Evolutionary conservation across 768 basidiomycete species (phyloP).

Genomic region (Rhodotorula graminis): DNA sequence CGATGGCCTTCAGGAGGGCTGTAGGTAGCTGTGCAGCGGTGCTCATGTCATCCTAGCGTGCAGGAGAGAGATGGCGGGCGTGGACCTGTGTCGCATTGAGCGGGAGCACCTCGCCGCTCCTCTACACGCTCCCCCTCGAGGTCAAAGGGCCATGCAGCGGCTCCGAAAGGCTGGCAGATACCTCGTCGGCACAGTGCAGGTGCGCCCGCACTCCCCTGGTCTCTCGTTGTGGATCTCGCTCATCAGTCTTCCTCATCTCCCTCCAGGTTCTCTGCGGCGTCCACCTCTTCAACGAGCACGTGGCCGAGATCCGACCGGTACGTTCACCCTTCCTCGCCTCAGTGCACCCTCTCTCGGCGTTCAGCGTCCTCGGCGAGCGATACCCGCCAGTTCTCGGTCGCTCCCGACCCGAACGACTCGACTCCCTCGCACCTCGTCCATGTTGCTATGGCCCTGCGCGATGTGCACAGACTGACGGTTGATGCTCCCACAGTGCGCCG

Average conservation of each 20-base stretch:
- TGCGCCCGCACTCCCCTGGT: neutral
- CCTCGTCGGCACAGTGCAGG: conserved; percentile 10
- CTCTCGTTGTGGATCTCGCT: neutral
- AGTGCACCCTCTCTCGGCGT: neutral
- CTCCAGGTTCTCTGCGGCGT: conserved; percentile 24
- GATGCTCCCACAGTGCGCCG: conserved; percentile 17
- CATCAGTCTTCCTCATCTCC: neutral
- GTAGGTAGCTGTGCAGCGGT: neutral
- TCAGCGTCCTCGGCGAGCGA: too few relatives aligned
- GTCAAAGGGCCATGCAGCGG: neutral
- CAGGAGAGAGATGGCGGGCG: too few relatives aligned
- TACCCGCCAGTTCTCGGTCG: too few relatives aligned
- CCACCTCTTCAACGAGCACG: conserved; percentile 36
- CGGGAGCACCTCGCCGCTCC: neutral
- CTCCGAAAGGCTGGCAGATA: neutral
- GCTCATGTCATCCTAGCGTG: neutral
- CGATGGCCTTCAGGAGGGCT: neutral
- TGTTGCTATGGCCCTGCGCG: too few relatives aligned
- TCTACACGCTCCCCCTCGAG: neutral
- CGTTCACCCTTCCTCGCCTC: neutral
- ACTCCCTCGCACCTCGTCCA: too few relatives aligned
- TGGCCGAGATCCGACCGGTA: conserved; percentile 36
- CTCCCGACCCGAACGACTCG: too few relatives aligned
- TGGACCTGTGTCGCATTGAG: too few relatives aligned
- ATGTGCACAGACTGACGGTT: neutral